phyloP scores from a whole-genome alignment of 202 grass and related monocot genomes.

The Hordeum pubiflorum region DNA sequence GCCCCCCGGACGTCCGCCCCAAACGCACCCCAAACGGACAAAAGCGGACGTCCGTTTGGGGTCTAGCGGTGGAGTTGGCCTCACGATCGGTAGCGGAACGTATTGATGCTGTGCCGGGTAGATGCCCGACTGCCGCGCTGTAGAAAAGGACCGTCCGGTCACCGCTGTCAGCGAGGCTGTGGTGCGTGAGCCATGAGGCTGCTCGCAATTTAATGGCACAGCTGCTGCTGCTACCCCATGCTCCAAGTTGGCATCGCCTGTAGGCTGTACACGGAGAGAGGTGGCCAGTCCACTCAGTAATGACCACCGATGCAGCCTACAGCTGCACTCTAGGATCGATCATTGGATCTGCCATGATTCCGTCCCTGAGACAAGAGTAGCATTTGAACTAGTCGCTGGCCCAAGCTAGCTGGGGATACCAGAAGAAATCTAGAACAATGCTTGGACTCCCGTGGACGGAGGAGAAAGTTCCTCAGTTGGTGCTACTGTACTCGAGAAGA shows the following conservation, averaged over 20 bases:
- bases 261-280: neutral
- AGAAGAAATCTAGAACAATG: neutral
- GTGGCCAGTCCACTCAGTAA: conserved; percentile 13
- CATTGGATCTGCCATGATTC: neutral
- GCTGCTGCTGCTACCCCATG: conserved; percentile 2
- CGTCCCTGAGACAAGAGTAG: neutral
- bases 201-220: conserved; percentile 15
- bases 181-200: conserved; percentile 5
- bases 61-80: too few species aligned
- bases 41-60: too few species aligned
- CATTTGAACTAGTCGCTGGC: neutral
- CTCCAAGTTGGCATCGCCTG: conserved; percentile 6
- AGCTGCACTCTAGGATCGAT: conserved; percentile 8
- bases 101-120: neutral
- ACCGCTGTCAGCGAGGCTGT: conserved; percentile 10
- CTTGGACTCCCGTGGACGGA: neutral
- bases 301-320: conserved; percentile 8
- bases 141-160: conserved; percentile 9
- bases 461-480: neutral
- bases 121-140: conserved; percentile 3
- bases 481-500: neutral
- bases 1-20: too few species aligned
- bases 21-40: too few species aligned
- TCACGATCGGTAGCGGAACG: neutral
- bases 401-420: neutral